Conservation (phyloP, 1,139 yeast species). For the Scheffersomyces lignicola region DNA sequence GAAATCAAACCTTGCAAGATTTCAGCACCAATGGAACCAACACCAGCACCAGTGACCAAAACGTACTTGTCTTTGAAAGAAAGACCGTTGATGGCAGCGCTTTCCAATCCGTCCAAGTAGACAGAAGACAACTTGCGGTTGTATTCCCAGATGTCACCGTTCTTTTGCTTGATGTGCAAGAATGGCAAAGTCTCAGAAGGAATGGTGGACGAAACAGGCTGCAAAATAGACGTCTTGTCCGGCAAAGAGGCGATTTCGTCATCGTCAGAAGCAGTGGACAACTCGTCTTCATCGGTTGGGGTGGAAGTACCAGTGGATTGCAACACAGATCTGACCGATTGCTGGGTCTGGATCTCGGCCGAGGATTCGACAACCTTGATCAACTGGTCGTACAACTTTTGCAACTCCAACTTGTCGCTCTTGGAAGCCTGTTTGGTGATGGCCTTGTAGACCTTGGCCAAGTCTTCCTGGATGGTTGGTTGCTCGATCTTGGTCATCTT, state of each 20-base stretch:
- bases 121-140: conserved; percentile 74
- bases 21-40: conserved; percentile 98
- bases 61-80: conserved; percentile 88
- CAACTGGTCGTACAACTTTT: conserved; percentile 75
- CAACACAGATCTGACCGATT: conserved; percentile 42
- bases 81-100: conserved; percentile 90
- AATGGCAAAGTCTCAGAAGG: conserved; percentile 91
- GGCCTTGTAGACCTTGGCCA: conserved; percentile 81
- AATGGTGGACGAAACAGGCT: conserved; percentile 70
- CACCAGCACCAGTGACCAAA: conserved; percentile 97
- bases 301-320: conserved; percentile 41
- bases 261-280: conserved; percentile 47
- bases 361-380: conserved; percentile 70
- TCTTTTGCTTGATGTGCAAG: conserved; percentile 84
- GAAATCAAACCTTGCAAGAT: conserved; percentile 89
- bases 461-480: conserved; percentile 81
- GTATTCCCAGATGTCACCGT: conserved; percentile 79
- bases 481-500: conserved; percentile 66
- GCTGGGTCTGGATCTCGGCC: conserved; percentile 59
- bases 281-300: conserved; percentile 55
- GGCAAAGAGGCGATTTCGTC: conserved; percentile 86
- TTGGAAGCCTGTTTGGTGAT: conserved; percentile 69
- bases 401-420: conserved; percentile 72
- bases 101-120: conserved; percentile 88
- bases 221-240: conserved; percentile 64